These are phyloP conservation scores for Waltergamsia citrina DNA, from an alignment of 2,329 filamentous ascomycete genomes.

Conservation along the genomic window DNA sequence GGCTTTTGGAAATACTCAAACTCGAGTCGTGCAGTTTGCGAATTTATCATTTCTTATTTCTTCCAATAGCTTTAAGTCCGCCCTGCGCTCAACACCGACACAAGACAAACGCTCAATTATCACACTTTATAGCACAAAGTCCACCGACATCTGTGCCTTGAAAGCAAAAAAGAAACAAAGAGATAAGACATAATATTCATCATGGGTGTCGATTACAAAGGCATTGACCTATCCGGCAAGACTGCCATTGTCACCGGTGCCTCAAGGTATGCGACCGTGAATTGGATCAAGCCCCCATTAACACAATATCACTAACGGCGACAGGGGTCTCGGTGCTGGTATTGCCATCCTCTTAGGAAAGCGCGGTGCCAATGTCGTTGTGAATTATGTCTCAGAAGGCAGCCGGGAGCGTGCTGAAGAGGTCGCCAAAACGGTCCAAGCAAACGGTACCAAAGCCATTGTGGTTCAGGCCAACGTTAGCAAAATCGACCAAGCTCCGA, in stretches of 20 bases:
- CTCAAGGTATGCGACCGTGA: slow-evolving; percentile 5
- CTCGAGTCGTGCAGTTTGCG: no score
- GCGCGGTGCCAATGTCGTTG: slow-evolving; percentile 11
- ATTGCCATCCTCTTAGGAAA: slow-evolving; percentile 9
- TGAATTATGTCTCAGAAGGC: slow-evolving; percentile 9
- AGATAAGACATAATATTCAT: no score
- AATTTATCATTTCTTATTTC: no score
- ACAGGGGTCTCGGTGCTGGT: slow-evolving; percentile 10
- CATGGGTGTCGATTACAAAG: not conserved
- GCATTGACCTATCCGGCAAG: slow-evolving; percentile 6
- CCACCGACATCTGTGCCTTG: no score
- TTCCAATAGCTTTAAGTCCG: no score
- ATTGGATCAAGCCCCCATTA: not conserved
- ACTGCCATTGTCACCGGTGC: slow-evolving; percentile 12
- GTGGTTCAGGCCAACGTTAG: slow-evolving; percentile 9
- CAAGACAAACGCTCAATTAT: no score
- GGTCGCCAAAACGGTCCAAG: slow-evolving; percentile 8
- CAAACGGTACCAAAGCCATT: slow-evolving; percentile 5
- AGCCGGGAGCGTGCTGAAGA: slow-evolving; percentile 10
- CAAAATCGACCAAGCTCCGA: slow-evolving; percentile 8
- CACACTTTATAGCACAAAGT: no score
- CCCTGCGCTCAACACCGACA: no score
- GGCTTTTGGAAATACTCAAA: no score
- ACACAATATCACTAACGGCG: not conserved
- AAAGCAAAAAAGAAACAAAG: no score